These are phyloP conservation scores for Cylindrotheca fusiformis DNA, from an alignment of 108 stramenopile genomes.

Conservation along the genomic window DNA sequence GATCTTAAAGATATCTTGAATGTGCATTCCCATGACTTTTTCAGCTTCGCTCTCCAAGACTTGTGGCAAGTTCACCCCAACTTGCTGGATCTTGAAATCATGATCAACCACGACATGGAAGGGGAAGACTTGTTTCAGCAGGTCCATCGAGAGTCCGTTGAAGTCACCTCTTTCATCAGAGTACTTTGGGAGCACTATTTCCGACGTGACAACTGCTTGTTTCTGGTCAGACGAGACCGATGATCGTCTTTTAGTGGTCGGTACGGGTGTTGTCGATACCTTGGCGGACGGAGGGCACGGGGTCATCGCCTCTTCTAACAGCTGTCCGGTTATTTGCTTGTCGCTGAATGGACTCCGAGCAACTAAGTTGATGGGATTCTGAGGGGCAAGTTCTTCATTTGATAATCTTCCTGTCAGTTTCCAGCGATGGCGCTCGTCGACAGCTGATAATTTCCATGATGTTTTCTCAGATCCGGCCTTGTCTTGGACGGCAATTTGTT, in stretches of 20 bases:
- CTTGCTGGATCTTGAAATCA: slow-evolving; percentile 33
- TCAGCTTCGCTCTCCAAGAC: background rate
- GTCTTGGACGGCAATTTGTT: background rate
- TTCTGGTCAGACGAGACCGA: no score
- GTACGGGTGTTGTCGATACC: background rate
- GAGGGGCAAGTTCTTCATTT: no score
- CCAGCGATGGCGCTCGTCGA: background rate
- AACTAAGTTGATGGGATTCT: no score
- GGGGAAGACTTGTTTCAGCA: slow-evolving; percentile 21
- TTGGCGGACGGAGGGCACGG: background rate
- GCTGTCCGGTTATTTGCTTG: background rate
- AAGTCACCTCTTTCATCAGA: no score
- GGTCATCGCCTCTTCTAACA: background rate
- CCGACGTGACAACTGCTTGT: no score
- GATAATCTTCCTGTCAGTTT: no score
- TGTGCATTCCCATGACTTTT: background rate
- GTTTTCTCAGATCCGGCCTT: background rate
- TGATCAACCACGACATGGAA: slow-evolving; percentile 42
- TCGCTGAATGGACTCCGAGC: no score
- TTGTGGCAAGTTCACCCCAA: slow-evolving; percentile 32
- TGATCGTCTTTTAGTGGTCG: no score
- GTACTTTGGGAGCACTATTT: no score
- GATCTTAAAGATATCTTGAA: background rate
- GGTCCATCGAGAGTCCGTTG: background rate
- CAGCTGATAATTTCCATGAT: background rate